These are phyloP conservation scores for Pseudogymnoascus sp. DNA, from an alignment of 2,329 filamentous ascomycete genomes.

Conservation along the genomic window DNA sequence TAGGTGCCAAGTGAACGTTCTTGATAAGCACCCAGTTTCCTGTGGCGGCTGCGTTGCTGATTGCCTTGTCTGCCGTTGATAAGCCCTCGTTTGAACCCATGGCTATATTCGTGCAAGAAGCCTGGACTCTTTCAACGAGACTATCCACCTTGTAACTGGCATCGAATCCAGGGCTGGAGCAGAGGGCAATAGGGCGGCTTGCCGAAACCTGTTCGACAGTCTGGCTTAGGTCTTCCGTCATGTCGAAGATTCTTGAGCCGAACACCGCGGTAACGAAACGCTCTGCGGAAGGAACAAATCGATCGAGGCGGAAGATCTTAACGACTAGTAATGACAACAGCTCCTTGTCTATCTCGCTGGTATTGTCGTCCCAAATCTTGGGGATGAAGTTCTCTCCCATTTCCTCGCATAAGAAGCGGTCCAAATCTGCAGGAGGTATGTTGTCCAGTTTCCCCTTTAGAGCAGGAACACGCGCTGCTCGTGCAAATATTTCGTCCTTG, in stretches of 20 bases:
- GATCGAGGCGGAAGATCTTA: conserved; percentile 91
- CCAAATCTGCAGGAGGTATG: conserved; percentile 61
- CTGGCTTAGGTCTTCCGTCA: conserved; percentile 75
- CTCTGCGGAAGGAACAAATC: conserved; percentile 88
- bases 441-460: conserved; percentile 66
- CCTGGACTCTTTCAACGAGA: conserved; percentile 74
- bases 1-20: conserved; percentile 93
- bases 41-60: conserved; percentile 81
- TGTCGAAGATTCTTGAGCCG: conserved; percentile 72
- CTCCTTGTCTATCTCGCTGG: conserved; percentile 63
- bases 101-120: conserved; percentile 90
- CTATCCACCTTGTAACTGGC: conserved; percentile 98
- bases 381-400: conserved; percentile 80
- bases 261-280: conserved; percentile 85
- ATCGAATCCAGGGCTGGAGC: conserved; percentile 93
- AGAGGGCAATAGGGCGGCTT: conserved; percentile 79
- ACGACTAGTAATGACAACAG: conserved; percentile 80
- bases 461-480: conserved; percentile 59
- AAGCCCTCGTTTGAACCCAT: conserved; percentile 97
- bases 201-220: conserved; percentile 80
- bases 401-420: conserved; percentile 77
- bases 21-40: conserved; percentile 97
- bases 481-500: conserved; percentile 60
- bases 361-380: conserved; percentile 59
- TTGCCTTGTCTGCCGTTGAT: conserved; percentile 88